Base-by-base conservation (phyloP, 2,329 filamentous ascomycete species). In the Fusarium staphyleae region DNA sequence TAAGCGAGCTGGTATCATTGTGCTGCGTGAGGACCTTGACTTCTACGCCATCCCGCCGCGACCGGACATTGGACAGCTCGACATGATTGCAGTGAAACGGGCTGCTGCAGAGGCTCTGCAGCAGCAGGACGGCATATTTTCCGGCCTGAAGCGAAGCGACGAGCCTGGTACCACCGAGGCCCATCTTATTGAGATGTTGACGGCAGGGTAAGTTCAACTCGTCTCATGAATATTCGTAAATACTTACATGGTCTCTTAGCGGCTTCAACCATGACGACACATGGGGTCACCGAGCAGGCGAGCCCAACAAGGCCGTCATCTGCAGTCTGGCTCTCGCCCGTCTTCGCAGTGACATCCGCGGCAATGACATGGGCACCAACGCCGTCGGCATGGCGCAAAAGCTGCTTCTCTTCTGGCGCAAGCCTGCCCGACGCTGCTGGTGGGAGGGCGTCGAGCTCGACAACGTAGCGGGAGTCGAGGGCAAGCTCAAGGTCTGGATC, bases 381-480 rank as follows among this genome's bases (percentile, higher is more conserved):
- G 89, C 91, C 1, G 91, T 98, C 14, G 93, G 93, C 45, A 99
- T 99, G 95, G 95, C 95, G 11, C 95, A 99, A 75, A 99, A 99
- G 77, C 83, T 99, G 39, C 82, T 99, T 12, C 82, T 99, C 3
- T 99, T 99, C 79, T 99, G 95, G 95, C 86, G 95, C 63, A 99
- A 99, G 76, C 95, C 95, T 13, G 95, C 95, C 12, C 82, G 95
- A 56, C 85, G 95, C 72, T 99, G 95, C 80, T 99, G 95, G 95
- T 99, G 95, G 95, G 95, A 99, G 74, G 95, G 95, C 18, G 89
- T 99, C 30, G 93, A 98, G 73, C 81, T 99, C 36, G 86, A 95
- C 14, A 82, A 90, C 62, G 90, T 99, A 11, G 91, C 96, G 43
- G 95, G 95, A 12, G 89, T 98, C 7, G 86, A 96, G 44, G 93